phyloP scores from a whole-genome alignment of 192 early-diverging fungal genomes.

The Allomyces arbusculus region DNA sequence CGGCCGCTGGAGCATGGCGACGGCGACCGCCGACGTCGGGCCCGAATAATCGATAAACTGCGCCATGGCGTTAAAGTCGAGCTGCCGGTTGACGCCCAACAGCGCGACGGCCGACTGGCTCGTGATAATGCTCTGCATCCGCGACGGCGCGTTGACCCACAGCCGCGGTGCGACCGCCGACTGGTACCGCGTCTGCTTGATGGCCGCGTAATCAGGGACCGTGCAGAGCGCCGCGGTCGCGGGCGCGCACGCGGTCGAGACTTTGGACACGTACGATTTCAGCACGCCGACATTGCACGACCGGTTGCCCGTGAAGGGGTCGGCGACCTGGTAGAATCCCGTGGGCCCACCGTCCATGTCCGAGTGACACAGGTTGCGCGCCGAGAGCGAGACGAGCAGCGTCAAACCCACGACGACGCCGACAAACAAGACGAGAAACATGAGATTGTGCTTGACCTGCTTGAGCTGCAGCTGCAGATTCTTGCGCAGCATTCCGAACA shows the following conservation, averaged over 20 bases:
- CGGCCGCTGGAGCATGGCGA: not conserved
- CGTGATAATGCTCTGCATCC: not conserved
- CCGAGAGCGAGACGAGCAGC: not conserved
- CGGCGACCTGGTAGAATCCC: not conserved
- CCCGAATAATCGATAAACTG: not conserved
- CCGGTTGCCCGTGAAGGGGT: not conserved
- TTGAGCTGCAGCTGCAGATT: not conserved
- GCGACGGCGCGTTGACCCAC: not conserved
- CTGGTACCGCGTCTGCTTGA: not conserved
- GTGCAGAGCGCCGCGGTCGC: not conserved
- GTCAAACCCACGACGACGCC: not conserved
- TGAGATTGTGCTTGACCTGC: not conserved
- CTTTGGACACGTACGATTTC: not conserved
- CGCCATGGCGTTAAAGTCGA: not conserved
- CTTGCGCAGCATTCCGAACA: not conserved
- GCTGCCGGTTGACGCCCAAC: not conserved
- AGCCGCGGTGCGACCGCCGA: not conserved
- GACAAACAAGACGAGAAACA: not conserved
- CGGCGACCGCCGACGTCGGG: not conserved
- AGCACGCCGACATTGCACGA: not conserved
- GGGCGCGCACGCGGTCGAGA: not conserved
- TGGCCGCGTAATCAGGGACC: not conserved
- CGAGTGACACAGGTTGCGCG: not conserved
- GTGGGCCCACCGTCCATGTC: not conserved
- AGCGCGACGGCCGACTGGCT: not conserved